Evolutionary conservation across 805 yeast species (phyloP).

Genomic region (Candida jianshihensis): DNA sequence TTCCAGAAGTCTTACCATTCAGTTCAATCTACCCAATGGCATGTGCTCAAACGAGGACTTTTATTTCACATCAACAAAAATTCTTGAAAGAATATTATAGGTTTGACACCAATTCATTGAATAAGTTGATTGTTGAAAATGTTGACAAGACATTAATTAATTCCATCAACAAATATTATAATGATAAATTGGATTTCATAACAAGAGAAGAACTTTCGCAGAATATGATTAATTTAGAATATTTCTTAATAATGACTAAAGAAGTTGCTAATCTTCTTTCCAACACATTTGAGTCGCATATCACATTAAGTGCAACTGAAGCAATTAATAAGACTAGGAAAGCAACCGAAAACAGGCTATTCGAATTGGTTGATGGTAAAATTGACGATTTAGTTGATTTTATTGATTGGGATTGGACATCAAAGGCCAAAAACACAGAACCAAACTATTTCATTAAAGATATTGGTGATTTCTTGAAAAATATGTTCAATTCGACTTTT

Average conservation of each 20-base stretch:
- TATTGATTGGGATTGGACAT: conserved; percentile 81
- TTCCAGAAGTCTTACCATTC: conserved; percentile 73
- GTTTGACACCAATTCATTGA: conserved; percentile 52
- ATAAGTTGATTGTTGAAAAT: conserved; percentile 49
- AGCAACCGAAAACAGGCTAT: conserved; percentile 72
- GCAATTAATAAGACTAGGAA: conserved; percentile 54
- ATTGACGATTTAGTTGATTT: conserved; percentile 75
- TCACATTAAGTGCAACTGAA: conserved; percentile 44
- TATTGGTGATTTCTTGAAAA: conserved; percentile 77
- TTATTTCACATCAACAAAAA: conserved; percentile 53
- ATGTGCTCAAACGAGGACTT: conserved; percentile 65
- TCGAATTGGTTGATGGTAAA: conserved; percentile 74
- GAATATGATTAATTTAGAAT: conserved; percentile 80
- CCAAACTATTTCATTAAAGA: conserved; percentile 76
- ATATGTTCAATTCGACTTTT: conserved; percentile 79
- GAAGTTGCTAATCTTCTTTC: conserved; percentile 42
- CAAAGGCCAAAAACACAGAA: conserved; percentile 41
- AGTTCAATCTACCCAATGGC: conserved; percentile 83
- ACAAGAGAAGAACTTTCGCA: conserved; percentile 90
- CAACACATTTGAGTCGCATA: conserved; percentile 31
- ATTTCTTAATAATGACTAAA: conserved; percentile 67
- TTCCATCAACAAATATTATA: conserved; percentile 59
- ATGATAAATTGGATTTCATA: conserved; percentile 54
- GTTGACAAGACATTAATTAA: conserved; percentile 65
- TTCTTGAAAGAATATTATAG: conserved; percentile 64